Conservation (phyloP, 768 basidiomycete species). For the Nidularia pulvinata region DNA sequence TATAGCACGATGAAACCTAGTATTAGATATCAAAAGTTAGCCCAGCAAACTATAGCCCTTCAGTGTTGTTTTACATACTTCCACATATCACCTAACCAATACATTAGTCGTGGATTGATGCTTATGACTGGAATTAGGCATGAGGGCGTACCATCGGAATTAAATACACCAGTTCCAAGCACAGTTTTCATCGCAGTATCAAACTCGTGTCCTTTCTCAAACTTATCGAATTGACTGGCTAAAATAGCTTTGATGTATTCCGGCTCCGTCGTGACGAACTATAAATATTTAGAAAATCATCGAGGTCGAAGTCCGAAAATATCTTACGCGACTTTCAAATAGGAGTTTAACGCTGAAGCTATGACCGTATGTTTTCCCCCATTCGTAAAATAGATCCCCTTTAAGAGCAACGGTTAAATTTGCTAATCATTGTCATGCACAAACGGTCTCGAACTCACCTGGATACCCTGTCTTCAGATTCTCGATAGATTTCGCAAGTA, state of each 20-base stretch:
- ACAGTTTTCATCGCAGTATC: conserved; percentile 20
- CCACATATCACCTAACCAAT: conserved; percentile 49
- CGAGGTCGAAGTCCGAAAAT: no score
- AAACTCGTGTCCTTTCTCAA: conserved; percentile 15
- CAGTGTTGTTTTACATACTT: conserved; percentile 31
- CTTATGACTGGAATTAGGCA: neutral
- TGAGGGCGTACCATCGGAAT: conserved; percentile 41
- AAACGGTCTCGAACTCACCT: no score
- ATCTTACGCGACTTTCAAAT: no score
- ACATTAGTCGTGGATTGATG: neutral
- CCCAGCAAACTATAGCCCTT: neutral
- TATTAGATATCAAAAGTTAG: neutral
- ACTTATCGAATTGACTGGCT: conserved; percentile 25
- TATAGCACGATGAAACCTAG: conserved; percentile 58
- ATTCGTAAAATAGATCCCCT: no score
- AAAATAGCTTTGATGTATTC: conserved; percentile 8
- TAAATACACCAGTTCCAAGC: conserved; percentile 61
- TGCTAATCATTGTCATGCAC: no score
- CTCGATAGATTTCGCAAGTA: neutral
- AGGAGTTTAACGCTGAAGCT: no score
- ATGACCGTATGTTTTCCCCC: no score
- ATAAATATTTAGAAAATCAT: no score
- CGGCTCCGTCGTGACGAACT: no score
- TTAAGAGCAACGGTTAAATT: no score
- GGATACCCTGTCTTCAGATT: no score